Percentiles rank a stretch among this genome's conserved stretches.
Evolutionary conservation across 768 basidiomycete species (phyloP).

Genomic region (Holtermanniella nyarrowii): DNA sequence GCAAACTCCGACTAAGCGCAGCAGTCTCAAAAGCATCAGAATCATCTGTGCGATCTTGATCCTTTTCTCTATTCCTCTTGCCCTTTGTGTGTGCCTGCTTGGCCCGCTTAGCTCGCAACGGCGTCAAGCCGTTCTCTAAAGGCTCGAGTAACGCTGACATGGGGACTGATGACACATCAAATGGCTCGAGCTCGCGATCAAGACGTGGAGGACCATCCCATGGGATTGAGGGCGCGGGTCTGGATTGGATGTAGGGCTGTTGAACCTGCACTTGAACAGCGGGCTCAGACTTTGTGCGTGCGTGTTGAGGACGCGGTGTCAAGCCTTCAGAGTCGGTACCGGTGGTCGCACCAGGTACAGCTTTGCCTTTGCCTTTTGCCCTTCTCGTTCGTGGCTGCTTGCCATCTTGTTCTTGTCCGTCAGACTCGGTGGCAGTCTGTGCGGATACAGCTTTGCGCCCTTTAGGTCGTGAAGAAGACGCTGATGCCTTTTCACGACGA

Average conservation of each 20-base stretch:
- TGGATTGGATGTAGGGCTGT: neutral
- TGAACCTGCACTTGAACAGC: too few relatives aligned
- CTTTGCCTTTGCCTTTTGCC: too few relatives aligned
- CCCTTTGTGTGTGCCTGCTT: too few relatives aligned
- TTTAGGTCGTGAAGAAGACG: too few relatives aligned
- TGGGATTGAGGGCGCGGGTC: too few relatives aligned
- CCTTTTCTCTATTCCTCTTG: neutral
- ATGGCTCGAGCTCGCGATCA: neutral
- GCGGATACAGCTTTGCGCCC: too few relatives aligned
- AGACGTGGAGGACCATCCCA: neutral
- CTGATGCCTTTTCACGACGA: too few relatives aligned
- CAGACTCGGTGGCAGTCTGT: too few relatives aligned
- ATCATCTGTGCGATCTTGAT: neutral
- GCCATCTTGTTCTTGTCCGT: neutral
- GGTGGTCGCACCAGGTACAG: neutral
- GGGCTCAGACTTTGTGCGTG: neutral
- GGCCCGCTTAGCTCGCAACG: neutral
- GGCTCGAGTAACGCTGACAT: too few relatives aligned
- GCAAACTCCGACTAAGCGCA: conserved; percentile 2
- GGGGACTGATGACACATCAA: conserved; percentile 1
- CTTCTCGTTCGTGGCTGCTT: too few relatives aligned
- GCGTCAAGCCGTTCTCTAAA: conserved; percentile 1
- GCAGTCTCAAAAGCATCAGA: neutral
- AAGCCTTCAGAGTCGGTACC: neutral
- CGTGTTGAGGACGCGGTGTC: neutral